Conservation (phyloP, 352 stramenopile species). For the Pythium coloratum region DNA sequence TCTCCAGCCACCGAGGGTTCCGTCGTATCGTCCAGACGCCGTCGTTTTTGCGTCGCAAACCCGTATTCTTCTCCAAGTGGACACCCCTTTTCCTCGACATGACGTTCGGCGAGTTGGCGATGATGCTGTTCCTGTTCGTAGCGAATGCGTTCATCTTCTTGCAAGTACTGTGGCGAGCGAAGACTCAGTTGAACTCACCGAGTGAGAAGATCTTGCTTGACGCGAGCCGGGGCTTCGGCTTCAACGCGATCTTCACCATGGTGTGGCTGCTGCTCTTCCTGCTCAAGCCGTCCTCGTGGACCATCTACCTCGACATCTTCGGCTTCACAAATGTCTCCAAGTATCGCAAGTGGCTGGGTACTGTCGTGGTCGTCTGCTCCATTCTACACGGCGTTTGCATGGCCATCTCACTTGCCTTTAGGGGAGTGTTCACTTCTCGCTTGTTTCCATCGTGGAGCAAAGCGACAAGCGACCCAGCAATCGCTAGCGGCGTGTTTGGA, state of each 20-base stretch:
- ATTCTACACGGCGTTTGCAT: constrained; percentile 33
- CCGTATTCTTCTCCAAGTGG: constrained; percentile 7
- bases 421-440: constrained; percentile 11
- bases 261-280: constrained; percentile 27
- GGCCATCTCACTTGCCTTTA: constrained; percentile 22
- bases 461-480: constrained; percentile 11
- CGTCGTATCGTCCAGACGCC: constrained; percentile 7
- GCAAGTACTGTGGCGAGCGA: constrained; percentile 8
- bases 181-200: constrained; percentile 15
- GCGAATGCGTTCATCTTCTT: constrained; percentile 29
- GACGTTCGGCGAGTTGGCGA: constrained; percentile 24
- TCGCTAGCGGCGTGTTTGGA: constrained; percentile 27
- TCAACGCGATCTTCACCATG: constrained; percentile 31
- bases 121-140: constrained; percentile 24
- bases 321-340: constrained; percentile 14
- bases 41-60: constrained; percentile 27
- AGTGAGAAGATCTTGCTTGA: constrained; percentile 13
- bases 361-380: constrained; percentile 12
- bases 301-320: constrained; percentile 29
- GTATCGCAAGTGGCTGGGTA: constrained; percentile 34
- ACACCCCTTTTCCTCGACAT: constrained; percentile 27
- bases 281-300: constrained; percentile 29
- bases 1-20: constrained; percentile 11
- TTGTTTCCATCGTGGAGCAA: constrained; percentile 30
- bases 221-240: constrained; percentile 31